Evolutionary conservation across 768 basidiomycete species (phyloP), one percentile per base, ranked within the genome.

Genomic region (Infundibulicybe gibba): DNA sequence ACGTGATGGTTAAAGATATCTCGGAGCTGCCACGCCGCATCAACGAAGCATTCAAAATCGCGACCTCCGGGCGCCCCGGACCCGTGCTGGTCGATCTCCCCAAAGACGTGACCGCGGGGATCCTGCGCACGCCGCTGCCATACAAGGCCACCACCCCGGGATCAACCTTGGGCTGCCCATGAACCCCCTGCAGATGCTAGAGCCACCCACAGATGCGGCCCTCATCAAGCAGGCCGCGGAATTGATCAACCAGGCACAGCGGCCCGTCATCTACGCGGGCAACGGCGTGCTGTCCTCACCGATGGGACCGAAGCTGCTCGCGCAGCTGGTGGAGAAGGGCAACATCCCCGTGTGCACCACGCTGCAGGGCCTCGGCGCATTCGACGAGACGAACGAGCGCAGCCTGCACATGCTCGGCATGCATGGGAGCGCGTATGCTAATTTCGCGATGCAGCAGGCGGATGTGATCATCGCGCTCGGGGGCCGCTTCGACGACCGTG

Each of bases 11-110:
- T 43, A 98, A 97, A 68, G 94, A 94, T 61, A 91, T 98, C 49
- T 66, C 89, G 11, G 97, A 98, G 66, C 77, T 98, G 2, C 97
- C 97, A 12, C 75, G 95, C 37, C 79, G 97, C 49, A 95, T 98
- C 62, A 98, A 97, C 62, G 97, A 99, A 66, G 97, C 97, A 0
- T 98, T 99, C 81, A 97, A 97, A 67, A 98, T 99, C 53, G 97
- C 97, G 12, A 94, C 92, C 1, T 90, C 93, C 6, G 97, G 97
- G 1, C 84, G 97, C 21, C 97, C 97, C 1, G 97, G 97, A 1
- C 97, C 97, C 42, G 97, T 98, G 41, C 85, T 99, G 50, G 94
- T 99, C 50, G 97, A 99, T 62, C 76, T 99, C 15, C 97, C 97
- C n/a, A 99, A 99, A 67, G 97, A 99, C 66, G 83, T 99, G 43